These are phyloP conservation scores for Cordyceps javanica DNA, from an alignment of 2,329 filamentous ascomycete species.

Conservation along the genomic window DNA sequence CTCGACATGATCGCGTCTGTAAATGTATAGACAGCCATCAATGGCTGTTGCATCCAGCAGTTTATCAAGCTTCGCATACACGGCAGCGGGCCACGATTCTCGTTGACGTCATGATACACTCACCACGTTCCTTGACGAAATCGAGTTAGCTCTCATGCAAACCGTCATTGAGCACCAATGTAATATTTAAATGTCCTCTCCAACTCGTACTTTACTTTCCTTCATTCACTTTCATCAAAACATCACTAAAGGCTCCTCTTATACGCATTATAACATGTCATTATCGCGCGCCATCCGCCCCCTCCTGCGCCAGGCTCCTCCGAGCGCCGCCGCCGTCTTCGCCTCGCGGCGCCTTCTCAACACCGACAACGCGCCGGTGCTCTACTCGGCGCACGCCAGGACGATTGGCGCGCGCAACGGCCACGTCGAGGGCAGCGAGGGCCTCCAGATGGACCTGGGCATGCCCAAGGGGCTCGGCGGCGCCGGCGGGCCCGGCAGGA, in stretches of 20 bases:
- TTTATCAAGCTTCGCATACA: background rate
- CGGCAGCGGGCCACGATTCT: background rate
- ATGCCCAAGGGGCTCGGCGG: constrained; percentile 39
- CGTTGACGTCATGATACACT: constrained; percentile 7
- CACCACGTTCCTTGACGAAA: background rate
- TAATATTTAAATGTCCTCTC: background rate
- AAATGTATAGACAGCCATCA: too few species aligned
- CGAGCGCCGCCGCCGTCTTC: background rate
- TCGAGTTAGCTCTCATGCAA: background rate
- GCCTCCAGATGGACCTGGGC: constrained; percentile 28
- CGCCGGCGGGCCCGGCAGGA: constrained; percentile 32
- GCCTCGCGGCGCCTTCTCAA: constrained; percentile 25
- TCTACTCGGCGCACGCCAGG: constrained; percentile 32
- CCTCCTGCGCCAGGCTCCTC: background rate
- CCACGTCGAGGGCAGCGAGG: constrained; percentile 22
- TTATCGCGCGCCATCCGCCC: background rate
- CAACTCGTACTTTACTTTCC: background rate
- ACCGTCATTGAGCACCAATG: background rate
- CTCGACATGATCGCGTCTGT: too few species aligned
- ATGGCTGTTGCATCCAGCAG: too few species aligned
- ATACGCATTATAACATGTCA: background rate
- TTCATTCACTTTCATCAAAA: background rate
- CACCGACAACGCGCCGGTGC: constrained; percentile 31
- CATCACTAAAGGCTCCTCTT: background rate
- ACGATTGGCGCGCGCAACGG: constrained; percentile 32